These are phyloP conservation scores for Teratosphaeria viscida DNA, from an alignment of 2,329 filamentous ascomycete genomes.

Conservation along the genomic window DNA sequence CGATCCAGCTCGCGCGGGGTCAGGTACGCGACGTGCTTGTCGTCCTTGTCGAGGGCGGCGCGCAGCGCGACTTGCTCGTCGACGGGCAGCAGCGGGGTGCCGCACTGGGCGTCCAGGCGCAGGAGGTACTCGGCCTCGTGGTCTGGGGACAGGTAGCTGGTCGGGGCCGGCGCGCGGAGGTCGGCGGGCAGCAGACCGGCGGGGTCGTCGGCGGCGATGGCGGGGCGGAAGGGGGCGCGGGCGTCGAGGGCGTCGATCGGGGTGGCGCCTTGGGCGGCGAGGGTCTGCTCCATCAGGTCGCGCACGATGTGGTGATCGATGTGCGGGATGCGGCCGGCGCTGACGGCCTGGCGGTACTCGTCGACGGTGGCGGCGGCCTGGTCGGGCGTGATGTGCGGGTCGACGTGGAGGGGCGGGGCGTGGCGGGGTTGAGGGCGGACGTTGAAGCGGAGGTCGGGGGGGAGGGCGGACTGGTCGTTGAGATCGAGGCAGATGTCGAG, in stretches of 20 bases:
- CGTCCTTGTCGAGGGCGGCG: conserved; percentile 9
- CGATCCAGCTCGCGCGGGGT: conserved; percentile 38
- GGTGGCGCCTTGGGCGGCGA: conserved; percentile 19
- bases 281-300: conserved; percentile 20
- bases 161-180: neutral
- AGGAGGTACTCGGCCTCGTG: conserved; percentile 66
- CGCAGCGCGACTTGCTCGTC: conserved; percentile 30
- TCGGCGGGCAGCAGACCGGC: neutral
- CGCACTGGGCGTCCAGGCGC: conserved; percentile 47
- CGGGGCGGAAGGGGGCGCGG: conserved; percentile 30
- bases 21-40: conserved; percentile 26
- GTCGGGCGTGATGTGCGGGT: conserved; percentile 20
- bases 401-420: conserved; percentile 27
- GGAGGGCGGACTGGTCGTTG: conserved; percentile 57
- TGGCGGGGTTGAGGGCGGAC: conserved; percentile 66
- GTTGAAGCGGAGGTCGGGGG: conserved; percentile 36
- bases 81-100: conserved; percentile 25
- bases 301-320: conserved; percentile 23
- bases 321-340: conserved; percentile 20
- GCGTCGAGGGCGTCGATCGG: conserved; percentile 30
- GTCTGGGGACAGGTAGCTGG: conserved; percentile 54
- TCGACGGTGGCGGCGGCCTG: conserved; percentile 20
- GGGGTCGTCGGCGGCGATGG: neutral
- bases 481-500: conserved; percentile 82
- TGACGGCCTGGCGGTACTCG: conserved; percentile 27